Percentiles rank a stretch among this genome's conserved stretches.
phyloP scores from a whole-genome alignment of 2,329 filamentous ascomycete species.

The Aphanoascus verrucosus region DNA sequence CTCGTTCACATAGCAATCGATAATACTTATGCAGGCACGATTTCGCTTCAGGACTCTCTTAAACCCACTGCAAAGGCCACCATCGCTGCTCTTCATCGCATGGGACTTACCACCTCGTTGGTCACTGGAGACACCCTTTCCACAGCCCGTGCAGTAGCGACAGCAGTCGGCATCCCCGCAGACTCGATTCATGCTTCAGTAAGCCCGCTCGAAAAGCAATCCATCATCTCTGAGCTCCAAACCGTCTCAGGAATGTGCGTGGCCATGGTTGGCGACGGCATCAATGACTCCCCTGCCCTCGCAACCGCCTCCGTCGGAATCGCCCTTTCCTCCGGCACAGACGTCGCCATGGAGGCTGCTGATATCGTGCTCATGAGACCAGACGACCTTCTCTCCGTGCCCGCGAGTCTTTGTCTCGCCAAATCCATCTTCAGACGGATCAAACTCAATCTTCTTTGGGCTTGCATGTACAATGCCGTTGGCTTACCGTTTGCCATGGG shows the following conservation, averaged over 20 bases:
- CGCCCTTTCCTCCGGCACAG: slow-evolving; percentile 81
- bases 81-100: slow-evolving; percentile 67
- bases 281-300: slow-evolving; percentile 94
- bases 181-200: slow-evolving; percentile 76
- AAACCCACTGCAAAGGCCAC: slow-evolving; percentile 76
- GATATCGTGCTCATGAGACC: slow-evolving; percentile 93
- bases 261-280: slow-evolving; percentile 96
- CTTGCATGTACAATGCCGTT: slow-evolving; percentile 82
- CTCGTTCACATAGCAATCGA: slow-evolving; percentile 88
- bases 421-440: slow-evolving; percentile 82
- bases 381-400: slow-evolving; percentile 85
- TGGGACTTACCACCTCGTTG: slow-evolving; percentile 80
- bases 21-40: slow-evolving; percentile 64
- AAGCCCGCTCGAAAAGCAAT: slow-evolving; percentile 81
- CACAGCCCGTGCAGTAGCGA: slow-evolving; percentile 74
- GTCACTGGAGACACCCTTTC: slow-evolving; percentile 85
- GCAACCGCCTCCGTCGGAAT: slow-evolving; percentile 90
- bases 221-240: slow-evolving; percentile 70
- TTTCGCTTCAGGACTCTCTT: slow-evolving; percentile 80
- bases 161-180: slow-evolving; percentile 65
- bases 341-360: slow-evolving; percentile 95
- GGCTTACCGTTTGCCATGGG: slow-evolving; percentile 97
- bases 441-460: slow-evolving; percentile 86
- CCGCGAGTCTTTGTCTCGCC: slow-evolving; percentile 70
- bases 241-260: slow-evolving; percentile 62